A percentile compares a stretch with the other conserved stretches of the same genome.
phyloP scores from a whole-genome alignment of 2,329 filamentous ascomycete genomes.

The Paecilomyces sp. region DNA sequence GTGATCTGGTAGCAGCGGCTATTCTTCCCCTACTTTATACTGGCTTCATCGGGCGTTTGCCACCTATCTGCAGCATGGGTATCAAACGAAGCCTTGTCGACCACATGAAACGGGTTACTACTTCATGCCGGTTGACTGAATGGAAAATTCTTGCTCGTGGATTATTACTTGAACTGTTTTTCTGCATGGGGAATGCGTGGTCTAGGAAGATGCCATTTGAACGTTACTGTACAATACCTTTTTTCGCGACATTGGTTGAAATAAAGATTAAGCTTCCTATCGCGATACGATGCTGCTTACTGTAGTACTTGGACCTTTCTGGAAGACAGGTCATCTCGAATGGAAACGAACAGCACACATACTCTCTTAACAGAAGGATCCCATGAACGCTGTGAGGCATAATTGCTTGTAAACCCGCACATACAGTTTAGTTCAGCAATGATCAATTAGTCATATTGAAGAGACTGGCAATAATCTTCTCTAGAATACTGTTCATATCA shows the following conservation, averaged over 20 bases:
- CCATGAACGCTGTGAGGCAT: too few species aligned
- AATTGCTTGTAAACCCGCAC: too few species aligned
- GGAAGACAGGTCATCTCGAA: not conserved
- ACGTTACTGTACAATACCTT: not conserved
- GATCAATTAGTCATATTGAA: too few species aligned
- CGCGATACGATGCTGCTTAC: not conserved
- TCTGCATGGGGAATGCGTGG: constrained; percentile 14
- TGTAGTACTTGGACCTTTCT: not conserved
- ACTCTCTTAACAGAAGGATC: too few species aligned
- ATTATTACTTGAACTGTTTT: not conserved
- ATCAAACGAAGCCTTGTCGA: not conserved
- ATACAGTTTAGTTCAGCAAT: too few species aligned
- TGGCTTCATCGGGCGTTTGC: constrained; percentile 13
- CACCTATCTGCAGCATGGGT: constrained; percentile 29
- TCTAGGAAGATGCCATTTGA: not conserved
- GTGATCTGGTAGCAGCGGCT: not conserved
- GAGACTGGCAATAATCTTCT: too few species aligned
- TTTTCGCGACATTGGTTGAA: constrained; percentile 2
- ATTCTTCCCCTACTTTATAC: constrained; percentile 2
- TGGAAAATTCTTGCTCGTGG: not conserved
- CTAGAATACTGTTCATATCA: too few species aligned
- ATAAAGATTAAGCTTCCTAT: not conserved
- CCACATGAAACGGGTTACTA: not conserved
- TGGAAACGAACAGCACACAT: too few species aligned
- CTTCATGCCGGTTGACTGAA: not conserved